Evolutionary conservation across 2,329 filamentous ascomycete species (phyloP), one percentile per base, ranked within the genome.

Genomic region (Monilinia polystroma): DNA sequence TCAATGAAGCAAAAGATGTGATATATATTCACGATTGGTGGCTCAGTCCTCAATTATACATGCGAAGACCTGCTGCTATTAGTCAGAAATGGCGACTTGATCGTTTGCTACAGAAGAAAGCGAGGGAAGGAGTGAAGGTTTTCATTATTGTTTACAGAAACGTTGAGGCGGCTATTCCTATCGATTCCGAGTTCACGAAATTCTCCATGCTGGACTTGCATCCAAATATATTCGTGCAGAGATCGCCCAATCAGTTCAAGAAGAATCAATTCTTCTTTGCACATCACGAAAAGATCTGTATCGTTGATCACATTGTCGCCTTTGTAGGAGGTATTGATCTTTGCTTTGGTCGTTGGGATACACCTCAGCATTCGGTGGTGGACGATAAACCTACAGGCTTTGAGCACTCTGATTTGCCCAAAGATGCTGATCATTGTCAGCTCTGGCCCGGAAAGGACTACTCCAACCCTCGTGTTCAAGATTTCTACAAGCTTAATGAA

Each of bases 1-100:
- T 99, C 74, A 95, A 92, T 76, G 97, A 97, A 87, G 95, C 95
- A 11, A 92, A 92, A 74, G 95, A 98, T 80, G 94, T 98, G 69
- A 94, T 99, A 73, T 98, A 98, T 78, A 98, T 99, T 70, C 95
- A 99, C 77, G 95, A 98, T 78, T 99, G 95, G 95, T 99, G 95
- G 95, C 81, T 99, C 52, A 97, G 92, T 73, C 95, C 95, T 0
- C 94, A 99, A 78, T 81, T 99, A 55, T 99, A 99, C 80, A 89
- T 98, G 88, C 87, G 95, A 68, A 86, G 95, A 67, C 95, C 95
- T 64, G 91, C 95, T 32, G 93, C 92, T 56, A 97, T 98, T 79
- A 97, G 93, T 76, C 94, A 98, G 77, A 97, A 97, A 79, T 99
- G 95, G 95, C 88, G 95, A 64, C 84, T 99, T 10, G 95, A 99